Conservation (phyloP, 805 yeast genomes). For the Starmerella floricola region DNA sequence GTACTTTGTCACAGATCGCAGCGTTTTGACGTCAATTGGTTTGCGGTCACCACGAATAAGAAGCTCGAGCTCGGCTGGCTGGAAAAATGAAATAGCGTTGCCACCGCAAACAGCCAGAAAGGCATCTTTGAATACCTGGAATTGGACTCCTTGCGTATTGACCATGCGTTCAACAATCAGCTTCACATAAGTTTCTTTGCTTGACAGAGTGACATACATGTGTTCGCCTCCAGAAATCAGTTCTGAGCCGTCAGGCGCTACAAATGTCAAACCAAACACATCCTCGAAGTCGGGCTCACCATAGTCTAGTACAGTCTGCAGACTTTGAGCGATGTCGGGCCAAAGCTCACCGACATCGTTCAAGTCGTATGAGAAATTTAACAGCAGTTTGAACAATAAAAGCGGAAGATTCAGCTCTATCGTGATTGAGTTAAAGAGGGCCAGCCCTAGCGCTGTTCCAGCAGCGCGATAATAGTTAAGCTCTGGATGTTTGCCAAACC, state of each 20-base stretch:
- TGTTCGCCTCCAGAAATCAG: constrained; percentile 49
- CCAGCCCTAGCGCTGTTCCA: constrained; percentile 81
- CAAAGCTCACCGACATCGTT: constrained; percentile 56
- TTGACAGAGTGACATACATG: constrained; percentile 44
- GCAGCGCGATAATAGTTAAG: constrained; percentile 46
- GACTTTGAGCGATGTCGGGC: constrained; percentile 51
- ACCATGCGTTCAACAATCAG: constrained; percentile 51
- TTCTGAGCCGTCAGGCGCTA: constrained; percentile 47
- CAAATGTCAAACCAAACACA: constrained; percentile 48
- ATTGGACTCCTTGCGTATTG: constrained; percentile 32
- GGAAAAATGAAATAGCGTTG: constrained; percentile 64
- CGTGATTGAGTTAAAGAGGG: constrained; percentile 81
- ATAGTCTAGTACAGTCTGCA: constrained; percentile 38
- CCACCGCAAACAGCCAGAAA: constrained; percentile 69
- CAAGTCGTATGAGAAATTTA: constrained; percentile 42
- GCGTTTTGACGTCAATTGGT: constrained; percentile 50
- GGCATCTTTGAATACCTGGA: constrained; percentile 53
- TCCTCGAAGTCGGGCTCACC: constrained; percentile 36
- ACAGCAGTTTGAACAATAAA: constrained; percentile 62
- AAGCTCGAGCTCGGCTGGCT: constrained; percentile 69
- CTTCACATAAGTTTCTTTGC: constrained; percentile 49
- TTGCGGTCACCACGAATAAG: constrained; percentile 68
- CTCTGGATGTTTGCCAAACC: constrained; percentile 43
- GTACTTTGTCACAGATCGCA: constrained; percentile 65
- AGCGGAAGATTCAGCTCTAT: constrained; percentile 67